Evolutionary conservation across 495 filamentous ascomycete genomes (phyloP).

Genomic region (Penicillium salamii): DNA sequence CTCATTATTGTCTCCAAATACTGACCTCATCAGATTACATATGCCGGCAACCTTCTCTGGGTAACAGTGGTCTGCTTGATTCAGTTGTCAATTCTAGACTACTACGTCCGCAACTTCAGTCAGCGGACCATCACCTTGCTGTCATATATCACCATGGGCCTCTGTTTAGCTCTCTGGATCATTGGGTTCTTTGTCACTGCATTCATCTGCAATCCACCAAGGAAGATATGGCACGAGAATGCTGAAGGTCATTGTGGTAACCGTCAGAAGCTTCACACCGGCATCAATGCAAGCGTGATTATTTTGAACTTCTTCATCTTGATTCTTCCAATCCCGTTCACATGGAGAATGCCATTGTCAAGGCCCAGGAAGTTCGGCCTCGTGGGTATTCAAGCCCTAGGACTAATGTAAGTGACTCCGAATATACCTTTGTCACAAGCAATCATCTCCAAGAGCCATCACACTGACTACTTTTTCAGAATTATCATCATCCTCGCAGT

Average conservation of each 20-base stretch:
- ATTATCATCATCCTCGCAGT: conserved; percentile 16
- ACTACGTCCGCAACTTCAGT: conserved; percentile 17
- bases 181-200: conserved; percentile 17
- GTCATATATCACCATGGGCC: conserved; percentile 8
- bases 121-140: conserved; percentile 6
- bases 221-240: conserved; percentile 13
- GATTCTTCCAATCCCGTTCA: conserved; percentile 3
- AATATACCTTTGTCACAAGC: neutral
- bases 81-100: conserved; percentile 20
- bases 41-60: conserved; percentile 20
- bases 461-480: neutral
- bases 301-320: conserved; percentile 17
- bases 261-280: conserved; percentile 12
- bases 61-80: conserved; percentile 11
- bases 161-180: conserved; percentile 15
- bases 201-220: conserved; percentile 17
- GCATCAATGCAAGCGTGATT: conserved; percentile 7
- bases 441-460: neutral
- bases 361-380: conserved; percentile 5
- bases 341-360: conserved; percentile 9
- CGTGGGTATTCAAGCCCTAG: conserved; percentile 8
- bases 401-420: conserved; percentile 10
- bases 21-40: conserved; percentile 20
- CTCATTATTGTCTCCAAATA: neutral
- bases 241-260: conserved; percentile 13